These are phyloP conservation scores for Trichaptum fuscoviolaceum DNA, from an alignment of 768 basidiomycete genomes.

Conservation along the genomic window DNA sequence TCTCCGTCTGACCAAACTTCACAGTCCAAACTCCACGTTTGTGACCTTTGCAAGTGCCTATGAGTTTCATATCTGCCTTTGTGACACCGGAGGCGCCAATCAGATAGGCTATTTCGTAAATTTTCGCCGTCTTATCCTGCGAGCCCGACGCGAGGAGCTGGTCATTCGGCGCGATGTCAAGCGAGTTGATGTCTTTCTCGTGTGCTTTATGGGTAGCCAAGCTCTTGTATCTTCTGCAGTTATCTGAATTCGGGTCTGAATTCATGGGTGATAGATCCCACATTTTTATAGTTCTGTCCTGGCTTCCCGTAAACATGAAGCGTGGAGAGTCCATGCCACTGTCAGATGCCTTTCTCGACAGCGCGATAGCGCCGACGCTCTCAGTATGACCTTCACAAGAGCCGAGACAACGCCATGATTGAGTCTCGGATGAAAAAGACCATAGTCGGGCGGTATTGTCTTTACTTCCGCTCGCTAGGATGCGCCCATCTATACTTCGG, in stretches of 20 bases:
- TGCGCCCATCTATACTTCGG: constrained; percentile 52
- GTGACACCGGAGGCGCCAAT: constrained; percentile 33
- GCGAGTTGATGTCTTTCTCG: constrained; percentile 97
- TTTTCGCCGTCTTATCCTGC: constrained; percentile 91
- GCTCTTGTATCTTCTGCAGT: constrained; percentile 54
- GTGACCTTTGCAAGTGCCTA: constrained; percentile 93
- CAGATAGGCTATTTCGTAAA: constrained; percentile 71
- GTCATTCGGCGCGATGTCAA: constrained; percentile 91
- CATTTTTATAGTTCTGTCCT: constrained; percentile 97
- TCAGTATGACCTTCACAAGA: constrained; percentile 93
- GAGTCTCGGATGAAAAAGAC: constrained; percentile 33
- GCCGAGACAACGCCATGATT: constrained; percentile 73
- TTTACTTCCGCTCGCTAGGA: constrained; percentile 90
- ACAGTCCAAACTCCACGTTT: constrained; percentile 96
- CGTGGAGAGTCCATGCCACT: constrained; percentile 22
- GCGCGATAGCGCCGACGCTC: constrained; percentile 84
- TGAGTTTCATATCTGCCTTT: constrained; percentile 63
- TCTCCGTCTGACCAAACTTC: constrained; percentile 77
- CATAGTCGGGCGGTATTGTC: constrained; percentile 86
- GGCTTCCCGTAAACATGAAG: constrained; percentile 93
- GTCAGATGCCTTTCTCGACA: constrained; percentile 51
- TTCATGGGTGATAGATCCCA: constrained; percentile 76
- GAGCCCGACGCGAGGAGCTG: constrained; percentile 86
- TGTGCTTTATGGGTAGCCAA: constrained; percentile 87
- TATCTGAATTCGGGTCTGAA: constrained; percentile 23